These are phyloP conservation scores for Leishmania gerbilli DNA, from an alignment of 208 protist species.

Conservation along the genomic window DNA sequence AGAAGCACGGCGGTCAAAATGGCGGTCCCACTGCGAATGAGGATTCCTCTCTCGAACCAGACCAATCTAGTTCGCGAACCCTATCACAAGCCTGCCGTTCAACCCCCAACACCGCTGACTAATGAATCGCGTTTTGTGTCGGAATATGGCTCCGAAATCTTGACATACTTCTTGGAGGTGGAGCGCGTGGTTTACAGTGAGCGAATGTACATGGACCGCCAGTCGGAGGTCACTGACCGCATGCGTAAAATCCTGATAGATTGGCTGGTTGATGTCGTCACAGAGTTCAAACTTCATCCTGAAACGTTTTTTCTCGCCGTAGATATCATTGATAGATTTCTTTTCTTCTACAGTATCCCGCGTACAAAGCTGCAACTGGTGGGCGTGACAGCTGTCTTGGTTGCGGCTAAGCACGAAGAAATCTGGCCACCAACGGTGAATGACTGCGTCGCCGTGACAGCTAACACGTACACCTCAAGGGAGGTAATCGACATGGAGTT, in stretches of 20 bases:
- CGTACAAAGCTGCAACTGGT: conserved; percentile 86
- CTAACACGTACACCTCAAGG: conserved; percentile 81
- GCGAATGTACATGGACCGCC: conserved; percentile 61
- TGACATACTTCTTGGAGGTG: conserved; percentile 69
- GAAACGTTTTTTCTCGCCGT: conserved; percentile 97
- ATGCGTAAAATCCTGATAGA: conserved; percentile 98
- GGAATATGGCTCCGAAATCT: conserved; percentile 77
- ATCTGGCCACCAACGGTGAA: conserved; percentile 88
- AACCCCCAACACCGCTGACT: not conserved
- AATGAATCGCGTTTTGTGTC: conserved; percentile 15
- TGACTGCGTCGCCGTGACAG: conserved; percentile 93
- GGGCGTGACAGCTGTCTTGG: conserved; percentile 85
- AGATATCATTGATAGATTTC: conserved; percentile 95
- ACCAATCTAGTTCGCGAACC: conserved; percentile 31
- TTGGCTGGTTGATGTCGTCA: conserved; percentile 96
- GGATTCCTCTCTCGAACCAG: conserved; percentile 37
- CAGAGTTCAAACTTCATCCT: conserved; percentile 94
- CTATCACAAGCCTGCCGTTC: conserved; percentile 6
- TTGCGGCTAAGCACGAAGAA: conserved; percentile 93
- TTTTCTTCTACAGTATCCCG: conserved; percentile 59
- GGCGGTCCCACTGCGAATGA: conserved; percentile 13
- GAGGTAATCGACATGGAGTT: conserved; percentile 86
- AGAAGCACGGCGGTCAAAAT: conserved; percentile 15
- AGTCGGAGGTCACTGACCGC: conserved; percentile 92
- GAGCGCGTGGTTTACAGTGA: conserved; percentile 53